Conservation (phyloP, 495 filamentous ascomycete genomes). For the Lindgomyces ingoldianus region DNA sequence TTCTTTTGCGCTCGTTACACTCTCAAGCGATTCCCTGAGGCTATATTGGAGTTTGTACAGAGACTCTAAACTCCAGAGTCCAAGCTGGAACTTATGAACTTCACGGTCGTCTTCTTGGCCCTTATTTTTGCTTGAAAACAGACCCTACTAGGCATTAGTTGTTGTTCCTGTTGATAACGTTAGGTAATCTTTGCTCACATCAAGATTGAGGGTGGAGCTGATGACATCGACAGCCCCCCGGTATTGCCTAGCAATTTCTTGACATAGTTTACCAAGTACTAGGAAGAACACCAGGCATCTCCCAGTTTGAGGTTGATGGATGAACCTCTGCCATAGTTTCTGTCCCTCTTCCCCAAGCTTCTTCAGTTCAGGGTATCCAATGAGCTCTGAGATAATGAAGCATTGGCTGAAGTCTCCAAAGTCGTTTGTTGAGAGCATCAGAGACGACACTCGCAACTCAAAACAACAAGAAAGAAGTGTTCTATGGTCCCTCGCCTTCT, state of each 20-base stretch:
- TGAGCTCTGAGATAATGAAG: slow-evolving; percentile 3
- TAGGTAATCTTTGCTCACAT: not conserved
- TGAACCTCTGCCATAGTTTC: not conserved
- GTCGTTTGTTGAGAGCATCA: slow-evolving; percentile 9
- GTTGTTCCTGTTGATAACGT: not conserved
- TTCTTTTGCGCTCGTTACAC: slow-evolving; percentile 3
- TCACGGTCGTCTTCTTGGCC: not conserved
- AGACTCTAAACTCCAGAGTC: slow-evolving; percentile 17
- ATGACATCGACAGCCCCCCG: not conserved
- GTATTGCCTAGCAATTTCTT: slow-evolving; percentile 5
- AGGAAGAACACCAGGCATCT: slow-evolving; percentile 9
- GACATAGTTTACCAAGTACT: not conserved
- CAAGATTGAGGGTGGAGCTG: not conserved
- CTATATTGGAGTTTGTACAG: slow-evolving; percentile 10
- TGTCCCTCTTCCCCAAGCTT: not conserved
- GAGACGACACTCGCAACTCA: not conserved
- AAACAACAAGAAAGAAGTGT: not conserved
- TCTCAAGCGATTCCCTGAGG: not conserved
- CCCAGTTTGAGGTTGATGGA: slow-evolving; percentile 20
- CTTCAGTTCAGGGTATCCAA: not conserved
- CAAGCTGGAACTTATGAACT: not conserved
- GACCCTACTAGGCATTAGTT: not conserved
- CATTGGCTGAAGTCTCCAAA: slow-evolving; percentile 20
- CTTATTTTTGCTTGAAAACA: not conserved
- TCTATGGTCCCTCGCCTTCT: not conserved